These are phyloP conservation scores for Melastoma malabathricum DNA, from an alignment of 345 rosid species.

Conservation along the genomic window DNA sequence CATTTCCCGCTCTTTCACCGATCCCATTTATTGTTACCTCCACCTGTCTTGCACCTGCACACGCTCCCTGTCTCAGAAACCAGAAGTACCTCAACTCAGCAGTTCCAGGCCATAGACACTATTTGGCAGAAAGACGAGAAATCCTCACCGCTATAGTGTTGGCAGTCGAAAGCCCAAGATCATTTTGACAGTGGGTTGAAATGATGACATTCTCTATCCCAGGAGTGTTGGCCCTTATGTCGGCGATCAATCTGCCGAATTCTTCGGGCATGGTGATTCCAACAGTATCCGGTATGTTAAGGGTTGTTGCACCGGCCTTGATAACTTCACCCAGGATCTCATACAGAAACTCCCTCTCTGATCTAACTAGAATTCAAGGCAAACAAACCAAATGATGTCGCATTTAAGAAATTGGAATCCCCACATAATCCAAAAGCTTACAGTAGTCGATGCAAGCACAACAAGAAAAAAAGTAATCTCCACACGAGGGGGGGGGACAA, in stretches of 20 bases:
- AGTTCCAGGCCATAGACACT: not conserved
- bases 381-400: constrained; percentile 1
- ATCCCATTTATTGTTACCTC: constrained; percentile 96
- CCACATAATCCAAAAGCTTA: no score
- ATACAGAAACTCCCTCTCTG: constrained; percentile 72
- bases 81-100: constrained; percentile 2
- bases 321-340: constrained; percentile 81
- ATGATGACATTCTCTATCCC: constrained; percentile 80
- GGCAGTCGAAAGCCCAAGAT: constrained; percentile 99
- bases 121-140: not conserved
- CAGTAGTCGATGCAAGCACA: no score
- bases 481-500: constrained; percentile 7
- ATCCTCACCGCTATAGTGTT: constrained; percentile 64
- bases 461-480: not conserved
- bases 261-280: constrained; percentile 70
- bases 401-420: not conserved
- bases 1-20: constrained; percentile 99
- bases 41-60: constrained; percentile 84
- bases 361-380: constrained; percentile 25
- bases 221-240: constrained; percentile 74
- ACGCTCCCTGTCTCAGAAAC: constrained; percentile 56
- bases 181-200: constrained; percentile 96
- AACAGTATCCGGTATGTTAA: constrained; percentile 93
- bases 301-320: constrained; percentile 92
- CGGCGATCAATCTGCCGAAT: constrained; percentile 77